These are phyloP conservation scores for Taiwanofungus camphoratus DNA, from an alignment of 1,284 basidiomycete species.

Conservation along the genomic window DNA sequence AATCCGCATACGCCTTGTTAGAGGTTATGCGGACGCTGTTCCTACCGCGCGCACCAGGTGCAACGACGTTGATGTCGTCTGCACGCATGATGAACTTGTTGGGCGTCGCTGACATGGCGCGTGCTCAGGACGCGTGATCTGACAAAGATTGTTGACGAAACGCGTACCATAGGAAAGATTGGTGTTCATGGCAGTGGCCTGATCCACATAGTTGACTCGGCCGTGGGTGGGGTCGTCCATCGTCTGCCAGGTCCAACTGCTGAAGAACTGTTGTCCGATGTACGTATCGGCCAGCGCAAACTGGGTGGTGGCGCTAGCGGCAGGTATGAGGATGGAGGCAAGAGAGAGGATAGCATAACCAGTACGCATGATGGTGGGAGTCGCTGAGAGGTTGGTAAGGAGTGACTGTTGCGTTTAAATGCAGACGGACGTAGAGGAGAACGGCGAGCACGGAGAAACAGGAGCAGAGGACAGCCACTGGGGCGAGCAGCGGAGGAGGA, in stretches of 20 bases:
- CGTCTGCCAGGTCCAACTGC: slow-evolving; percentile 42
- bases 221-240: slow-evolving; percentile 51
- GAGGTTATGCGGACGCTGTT: slow-evolving; percentile 48
- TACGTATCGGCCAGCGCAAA: slow-evolving; percentile 31
- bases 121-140: background rate
- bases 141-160: background rate
- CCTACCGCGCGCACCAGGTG: slow-evolving; percentile 35
- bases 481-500: slow-evolving; percentile 1
- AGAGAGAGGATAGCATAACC: slow-evolving; percentile 16
- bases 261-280: slow-evolving; percentile 39
- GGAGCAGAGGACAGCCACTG: slow-evolving; percentile 3
- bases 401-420: slow-evolving; percentile 13
- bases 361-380: slow-evolving; percentile 25
- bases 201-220: slow-evolving; percentile 46
- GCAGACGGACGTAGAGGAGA: slow-evolving; percentile 24
- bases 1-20: slow-evolving; percentile 35
- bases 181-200: slow-evolving; percentile 29
- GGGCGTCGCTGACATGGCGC: slow-evolving; percentile 26
- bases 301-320: slow-evolving; percentile 18
- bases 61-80: slow-evolving; percentile 34
- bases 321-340: slow-evolving; percentile 16
- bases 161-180: slow-evolving; percentile 39
- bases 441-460: slow-evolving; percentile 25
- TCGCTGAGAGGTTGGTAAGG: slow-evolving; percentile 17
- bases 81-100: slow-evolving; percentile 47